phyloP scores from a whole-genome alignment of 2,329 filamentous ascomycete genomes.

The Bipolaris bicolor region DNA sequence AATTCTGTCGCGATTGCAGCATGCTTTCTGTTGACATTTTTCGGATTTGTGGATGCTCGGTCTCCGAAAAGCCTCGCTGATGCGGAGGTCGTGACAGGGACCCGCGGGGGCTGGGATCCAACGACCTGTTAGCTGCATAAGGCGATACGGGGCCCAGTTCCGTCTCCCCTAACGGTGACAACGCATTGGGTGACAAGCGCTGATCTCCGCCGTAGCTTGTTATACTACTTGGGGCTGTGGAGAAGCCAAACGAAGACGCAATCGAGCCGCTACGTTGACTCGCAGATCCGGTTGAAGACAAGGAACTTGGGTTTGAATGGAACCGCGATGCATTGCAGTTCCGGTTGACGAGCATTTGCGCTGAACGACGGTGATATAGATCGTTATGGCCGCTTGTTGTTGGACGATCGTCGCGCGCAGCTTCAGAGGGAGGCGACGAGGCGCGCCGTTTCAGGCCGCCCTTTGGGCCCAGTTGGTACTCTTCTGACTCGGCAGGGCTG shows the following conservation, averaged over 20 bases:
- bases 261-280: constrained; percentile 67
- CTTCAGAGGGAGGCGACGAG: constrained; percentile 67
- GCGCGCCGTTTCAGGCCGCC: constrained; percentile 69
- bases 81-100: constrained; percentile 49
- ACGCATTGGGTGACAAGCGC: constrained; percentile 64
- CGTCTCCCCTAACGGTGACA: constrained; percentile 64
- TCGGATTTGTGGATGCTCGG: constrained; percentile 47
- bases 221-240: constrained; percentile 65
- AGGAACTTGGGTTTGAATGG: constrained; percentile 63
- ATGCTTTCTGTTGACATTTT: constrained; percentile 57
- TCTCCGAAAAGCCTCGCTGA: constrained; percentile 52
- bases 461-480: constrained; percentile 52
- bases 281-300: constrained; percentile 67
- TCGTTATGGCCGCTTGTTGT: constrained; percentile 54
- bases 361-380: constrained; percentile 60
- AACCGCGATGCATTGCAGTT: constrained; percentile 62
- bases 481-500: constrained; percentile 54
- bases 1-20: constrained; percentile 56
- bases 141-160: constrained; percentile 61
- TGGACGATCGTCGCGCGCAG: constrained; percentile 54
- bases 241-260: constrained; percentile 65
- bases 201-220: constrained; percentile 69
- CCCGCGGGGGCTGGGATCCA: constrained; percentile 52
- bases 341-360: constrained; percentile 62
- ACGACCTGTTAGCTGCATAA: constrained; percentile 57